Evolutionary conservation across 2,329 filamentous ascomycete genomes (phyloP).

Genomic region (Alternaria infectoria): DNA sequence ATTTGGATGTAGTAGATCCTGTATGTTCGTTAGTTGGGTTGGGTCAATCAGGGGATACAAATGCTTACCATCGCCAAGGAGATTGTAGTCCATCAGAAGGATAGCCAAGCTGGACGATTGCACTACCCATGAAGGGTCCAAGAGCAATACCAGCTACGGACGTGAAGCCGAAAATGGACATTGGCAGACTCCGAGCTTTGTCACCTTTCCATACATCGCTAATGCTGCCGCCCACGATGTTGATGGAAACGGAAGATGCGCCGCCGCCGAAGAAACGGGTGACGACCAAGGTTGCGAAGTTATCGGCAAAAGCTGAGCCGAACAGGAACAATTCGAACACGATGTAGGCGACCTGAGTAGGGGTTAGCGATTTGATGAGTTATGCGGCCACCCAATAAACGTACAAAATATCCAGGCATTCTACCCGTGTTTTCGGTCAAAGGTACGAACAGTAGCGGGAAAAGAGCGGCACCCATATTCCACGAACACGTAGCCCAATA

Average conservation of each 20-base stretch:
- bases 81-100: constrained; percentile 23
- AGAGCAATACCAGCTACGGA: constrained; percentile 53
- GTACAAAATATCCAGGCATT: constrained; percentile 54
- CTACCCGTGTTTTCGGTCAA: constrained; percentile 53
- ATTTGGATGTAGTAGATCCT: constrained; percentile 56
- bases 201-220: constrained; percentile 47
- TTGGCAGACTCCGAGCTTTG: constrained; percentile 52
- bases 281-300: constrained; percentile 53
- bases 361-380: background rate
- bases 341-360: constrained; percentile 44
- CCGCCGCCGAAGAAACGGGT: constrained; percentile 54
- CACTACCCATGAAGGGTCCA: constrained; percentile 52
- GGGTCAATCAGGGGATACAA: background rate
- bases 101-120: constrained; percentile 48
- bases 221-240: constrained; percentile 43
- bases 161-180: constrained; percentile 54
- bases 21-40: background rate
- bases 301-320: constrained; percentile 52
- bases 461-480: constrained; percentile 51
- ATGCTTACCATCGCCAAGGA: constrained; percentile 49
- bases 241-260: constrained; percentile 52
- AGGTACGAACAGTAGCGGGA: constrained; percentile 50
- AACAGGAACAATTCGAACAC: constrained; percentile 52
- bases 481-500: constrained; percentile 50
- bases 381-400: background rate